These are phyloP conservation scores for Teratosphaeria nubilosa DNA, from an alignment of 2,329 filamentous ascomycete genomes.

Conservation along the genomic window DNA sequence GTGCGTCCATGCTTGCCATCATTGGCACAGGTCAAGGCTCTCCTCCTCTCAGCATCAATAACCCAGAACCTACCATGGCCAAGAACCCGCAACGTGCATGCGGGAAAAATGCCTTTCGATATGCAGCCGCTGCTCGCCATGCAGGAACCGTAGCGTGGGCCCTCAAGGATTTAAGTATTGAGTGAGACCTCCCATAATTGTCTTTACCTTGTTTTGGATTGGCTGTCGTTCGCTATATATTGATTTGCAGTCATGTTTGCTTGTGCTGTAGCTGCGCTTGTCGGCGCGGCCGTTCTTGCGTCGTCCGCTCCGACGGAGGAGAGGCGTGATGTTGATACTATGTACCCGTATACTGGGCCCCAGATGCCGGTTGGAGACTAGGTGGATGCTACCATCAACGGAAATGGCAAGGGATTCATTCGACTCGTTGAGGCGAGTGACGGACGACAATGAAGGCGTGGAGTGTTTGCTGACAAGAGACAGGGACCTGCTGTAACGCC, in stretches of 20 bases:
- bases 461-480: not conserved
- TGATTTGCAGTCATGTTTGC: not conserved
- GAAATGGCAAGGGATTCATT: constrained; percentile 43
- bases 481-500: not conserved
- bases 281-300: not conserved
- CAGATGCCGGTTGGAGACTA: not conserved
- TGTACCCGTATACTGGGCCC: not conserved
- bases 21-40: not conserved
- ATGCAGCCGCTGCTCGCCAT: not conserved
- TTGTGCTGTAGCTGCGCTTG: not conserved
- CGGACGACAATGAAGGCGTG: constrained; percentile 35
- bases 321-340: constrained; percentile 8
- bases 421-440: constrained; percentile 35
- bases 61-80: not conserved
- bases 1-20: not conserved
- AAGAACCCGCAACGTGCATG: not conserved
- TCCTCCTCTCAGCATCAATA: not conserved
- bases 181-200: not conserved
- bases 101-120: not conserved
- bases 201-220: not conserved
- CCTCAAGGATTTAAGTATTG: not conserved
- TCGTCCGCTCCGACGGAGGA: not conserved
- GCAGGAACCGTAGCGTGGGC: not conserved
- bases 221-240: not conserved
- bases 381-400: constrained; percentile 8